A percentile compares a stretch with the other conserved stretches of the same genome.
Conservation (phyloP, 176 grass and related monocot genomes). For the Musa troglodytarum region DNA sequence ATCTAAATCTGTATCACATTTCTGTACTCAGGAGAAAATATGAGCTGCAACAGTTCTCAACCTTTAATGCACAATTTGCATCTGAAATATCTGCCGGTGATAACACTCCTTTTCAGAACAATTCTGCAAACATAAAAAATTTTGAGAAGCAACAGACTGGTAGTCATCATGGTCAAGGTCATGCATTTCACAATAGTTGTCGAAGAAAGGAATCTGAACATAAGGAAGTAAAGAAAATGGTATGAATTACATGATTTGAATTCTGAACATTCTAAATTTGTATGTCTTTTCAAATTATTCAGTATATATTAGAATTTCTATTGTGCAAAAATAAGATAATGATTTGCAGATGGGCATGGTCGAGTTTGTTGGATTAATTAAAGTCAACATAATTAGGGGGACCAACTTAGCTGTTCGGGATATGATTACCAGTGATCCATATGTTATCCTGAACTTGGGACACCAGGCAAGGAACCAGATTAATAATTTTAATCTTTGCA, state of each 20-base stretch:
- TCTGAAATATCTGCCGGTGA: background rate
- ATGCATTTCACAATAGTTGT: slow-evolving; percentile 81
- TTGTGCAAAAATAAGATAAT: slow-evolving; percentile 1
- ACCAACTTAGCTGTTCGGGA: slow-evolving; percentile 84
- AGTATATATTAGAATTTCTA: background rate
- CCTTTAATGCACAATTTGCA: slow-evolving; percentile 3
- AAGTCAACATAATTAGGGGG: slow-evolving; percentile 67
- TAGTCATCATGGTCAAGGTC: slow-evolving; percentile 41
- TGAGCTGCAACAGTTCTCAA: slow-evolving; percentile 64
- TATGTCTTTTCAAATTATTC: background rate
- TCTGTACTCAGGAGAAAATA: slow-evolving; percentile 70
- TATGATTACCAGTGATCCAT: slow-evolving; percentile 88
- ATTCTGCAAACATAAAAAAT: slow-evolving; percentile 21
- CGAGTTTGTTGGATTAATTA: slow-evolving; percentile 88
- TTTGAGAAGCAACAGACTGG: slow-evolving; percentile 39
- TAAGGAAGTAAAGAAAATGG: slow-evolving; percentile 62
- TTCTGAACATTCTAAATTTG: background rate
- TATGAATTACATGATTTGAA: slow-evolving; percentile 4
- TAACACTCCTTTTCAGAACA: background rate
- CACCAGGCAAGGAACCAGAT: slow-evolving; percentile 52
- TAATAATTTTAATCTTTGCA: background rate
- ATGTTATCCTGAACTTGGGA: slow-evolving; percentile 82
- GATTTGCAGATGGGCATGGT: slow-evolving; percentile 80
- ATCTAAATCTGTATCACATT: background rate
- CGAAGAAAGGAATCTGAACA: slow-evolving; percentile 65